Evolutionary conservation across 495 filamentous ascomycete genomes (phyloP).

Genomic region (Penicillium robsamsonii): DNA sequence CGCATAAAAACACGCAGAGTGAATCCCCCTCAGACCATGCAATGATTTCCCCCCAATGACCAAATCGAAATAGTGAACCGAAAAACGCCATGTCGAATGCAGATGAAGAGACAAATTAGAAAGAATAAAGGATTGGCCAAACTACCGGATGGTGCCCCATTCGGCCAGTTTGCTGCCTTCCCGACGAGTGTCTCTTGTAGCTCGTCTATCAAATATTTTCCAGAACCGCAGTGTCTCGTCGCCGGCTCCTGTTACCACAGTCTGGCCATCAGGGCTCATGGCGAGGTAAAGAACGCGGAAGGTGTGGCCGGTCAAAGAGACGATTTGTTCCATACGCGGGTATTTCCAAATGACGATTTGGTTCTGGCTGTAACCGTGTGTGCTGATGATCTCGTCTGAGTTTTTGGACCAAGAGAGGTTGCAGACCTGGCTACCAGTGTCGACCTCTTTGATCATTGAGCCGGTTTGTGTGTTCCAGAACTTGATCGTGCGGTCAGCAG

Average conservation of each 20-base stretch:
- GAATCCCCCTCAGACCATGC: conserved; percentile 28
- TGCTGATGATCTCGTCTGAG: conserved; percentile 93
- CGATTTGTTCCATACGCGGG: conserved; percentile 94
- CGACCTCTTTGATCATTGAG: conserved; percentile 74
- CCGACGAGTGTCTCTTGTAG: conserved; percentile 50
- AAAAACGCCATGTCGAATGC: conserved; percentile 46
- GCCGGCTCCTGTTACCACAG: conserved; percentile 92
- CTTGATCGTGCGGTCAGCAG: conserved; percentile 91
- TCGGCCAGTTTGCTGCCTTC: conserved; percentile 59
- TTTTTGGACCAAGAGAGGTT: conserved; percentile 96
- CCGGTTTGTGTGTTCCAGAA: conserved; percentile 94
- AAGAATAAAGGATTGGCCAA: conserved; percentile 9
- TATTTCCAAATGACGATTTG: conserved; percentile 99
- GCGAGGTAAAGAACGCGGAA: conserved; percentile 94
- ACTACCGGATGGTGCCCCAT: conserved; percentile 68
- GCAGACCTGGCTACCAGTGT: conserved; percentile 96
- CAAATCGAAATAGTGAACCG: conserved; percentile 27
- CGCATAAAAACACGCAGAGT: conserved; percentile 22
- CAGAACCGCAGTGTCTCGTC: conserved; percentile 96
- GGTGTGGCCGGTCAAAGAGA: conserved; percentile 90
- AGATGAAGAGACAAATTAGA: conserved; percentile 24
- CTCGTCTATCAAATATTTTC: conserved; percentile 82
- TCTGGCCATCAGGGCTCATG: conserved; percentile 93
- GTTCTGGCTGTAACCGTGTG: conserved; percentile 96
- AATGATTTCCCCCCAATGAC: conserved; percentile 19